phyloP scores from a whole-genome alignment of 176 grass and related monocot genomes.

The Paspalum notatum region DNA sequence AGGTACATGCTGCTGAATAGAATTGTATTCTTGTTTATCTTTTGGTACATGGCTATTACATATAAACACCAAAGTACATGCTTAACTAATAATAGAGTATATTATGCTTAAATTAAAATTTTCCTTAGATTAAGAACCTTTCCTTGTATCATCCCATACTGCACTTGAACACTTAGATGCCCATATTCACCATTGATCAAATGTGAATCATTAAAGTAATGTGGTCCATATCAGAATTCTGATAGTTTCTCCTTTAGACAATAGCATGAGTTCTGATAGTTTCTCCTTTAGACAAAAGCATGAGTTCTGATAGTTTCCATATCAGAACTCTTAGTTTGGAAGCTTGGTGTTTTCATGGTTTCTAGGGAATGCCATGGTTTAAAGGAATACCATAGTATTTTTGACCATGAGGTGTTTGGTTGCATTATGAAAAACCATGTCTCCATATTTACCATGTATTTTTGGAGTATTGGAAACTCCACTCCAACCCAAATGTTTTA shows the following conservation, averaged over 20 bases:
- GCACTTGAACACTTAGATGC: constrained; percentile 9
- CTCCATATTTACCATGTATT: too few relatives aligned
- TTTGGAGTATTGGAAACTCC: too few relatives aligned
- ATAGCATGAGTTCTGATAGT: too few relatives aligned
- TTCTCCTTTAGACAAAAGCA: too few relatives aligned
- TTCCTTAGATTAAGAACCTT: not conserved
- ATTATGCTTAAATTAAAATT: not conserved
- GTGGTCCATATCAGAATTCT: not conserved
- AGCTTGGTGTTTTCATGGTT: too few relatives aligned
- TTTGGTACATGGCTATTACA: not conserved
- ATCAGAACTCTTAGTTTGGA: too few relatives aligned
- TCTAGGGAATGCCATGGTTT: too few relatives aligned
- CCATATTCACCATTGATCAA: constrained; percentile 8
- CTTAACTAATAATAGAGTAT: not conserved
- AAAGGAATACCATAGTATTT: too few relatives aligned
- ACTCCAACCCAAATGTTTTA: too few relatives aligned
- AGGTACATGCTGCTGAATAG: constrained; percentile 56
- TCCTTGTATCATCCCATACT: not conserved
- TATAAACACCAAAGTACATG: constrained; percentile 1
- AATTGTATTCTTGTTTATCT: constrained; percentile 16
- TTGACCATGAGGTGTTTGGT: too few relatives aligned
- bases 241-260: constrained; percentile 19
- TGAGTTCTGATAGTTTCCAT: too few relatives aligned
- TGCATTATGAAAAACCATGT: too few relatives aligned
- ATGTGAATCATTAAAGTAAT: constrained; percentile 15